These are phyloP conservation scores for Aspergillus affinis DNA, from an alignment of 495 filamentous ascomycete genomes.

Conservation along the genomic window DNA sequence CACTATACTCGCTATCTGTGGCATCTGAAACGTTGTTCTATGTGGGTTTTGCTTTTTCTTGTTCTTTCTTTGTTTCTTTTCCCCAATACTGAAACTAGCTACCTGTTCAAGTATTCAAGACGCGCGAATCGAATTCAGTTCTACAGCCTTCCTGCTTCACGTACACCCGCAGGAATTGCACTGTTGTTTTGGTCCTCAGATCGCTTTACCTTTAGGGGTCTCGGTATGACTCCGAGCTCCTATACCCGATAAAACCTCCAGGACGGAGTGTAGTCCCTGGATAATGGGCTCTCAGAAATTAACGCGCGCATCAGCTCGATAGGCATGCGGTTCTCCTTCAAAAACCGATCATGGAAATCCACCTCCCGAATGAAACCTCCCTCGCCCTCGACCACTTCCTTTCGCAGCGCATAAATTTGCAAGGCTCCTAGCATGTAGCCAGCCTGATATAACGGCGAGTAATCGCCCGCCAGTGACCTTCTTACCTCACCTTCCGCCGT, in stretches of 20 bases:
- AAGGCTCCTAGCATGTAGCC: neutral
- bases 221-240: too few relatives aligned
- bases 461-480: neutral
- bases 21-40: too few relatives aligned
- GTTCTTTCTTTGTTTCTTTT: too few relatives aligned
- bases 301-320: slow-evolving; percentile 51
- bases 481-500: neutral
- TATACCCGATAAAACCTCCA: neutral
- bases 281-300: slow-evolving; percentile 14
- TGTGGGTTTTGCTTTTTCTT: too few relatives aligned
- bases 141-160: too few relatives aligned
- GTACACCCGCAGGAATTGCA: too few relatives aligned
- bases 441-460: neutral
- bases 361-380: slow-evolving; percentile 37
- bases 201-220: too few relatives aligned
- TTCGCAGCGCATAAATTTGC: neutral
- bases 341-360: slow-evolving; percentile 48
- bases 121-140: too few relatives aligned
- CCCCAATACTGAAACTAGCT: too few relatives aligned
- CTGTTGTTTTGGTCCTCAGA: too few relatives aligned
- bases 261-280: neutral
- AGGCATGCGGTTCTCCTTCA: slow-evolving; percentile 48
- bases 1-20: too few relatives aligned
- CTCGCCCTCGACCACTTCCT: slow-evolving; percentile 1
- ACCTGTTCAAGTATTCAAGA: too few relatives aligned